Evolutionary conservation across 2,329 filamentous ascomycete genomes (phyloP).

Genomic region (Phyllosticta citriasiana): DNA sequence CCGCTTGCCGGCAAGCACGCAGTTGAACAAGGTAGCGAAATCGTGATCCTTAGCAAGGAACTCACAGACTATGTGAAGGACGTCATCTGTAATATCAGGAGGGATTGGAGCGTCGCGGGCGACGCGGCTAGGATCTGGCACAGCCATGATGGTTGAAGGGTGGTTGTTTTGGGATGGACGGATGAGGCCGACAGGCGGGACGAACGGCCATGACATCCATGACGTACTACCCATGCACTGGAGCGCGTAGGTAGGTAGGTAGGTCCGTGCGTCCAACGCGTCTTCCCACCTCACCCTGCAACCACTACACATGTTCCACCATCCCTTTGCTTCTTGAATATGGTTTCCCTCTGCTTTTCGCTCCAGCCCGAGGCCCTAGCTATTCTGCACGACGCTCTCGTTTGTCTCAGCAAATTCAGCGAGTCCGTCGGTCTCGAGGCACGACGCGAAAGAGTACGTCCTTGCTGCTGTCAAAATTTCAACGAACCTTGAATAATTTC

Average conservation of each 20-base stretch:
- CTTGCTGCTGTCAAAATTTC: constrained; percentile 4
- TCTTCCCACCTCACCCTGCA: neutral
- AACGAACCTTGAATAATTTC: constrained; percentile 12
- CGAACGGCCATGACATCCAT: constrained; percentile 1
- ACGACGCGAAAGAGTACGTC: constrained; percentile 52
- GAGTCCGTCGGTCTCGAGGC: constrained; percentile 70
- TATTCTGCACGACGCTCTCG: constrained; percentile 61
- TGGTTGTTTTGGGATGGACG: neutral
- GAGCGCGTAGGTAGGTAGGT: neutral
- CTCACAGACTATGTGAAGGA: constrained; percentile 51
- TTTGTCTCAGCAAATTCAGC: constrained; percentile 69
- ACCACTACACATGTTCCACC: neutral
- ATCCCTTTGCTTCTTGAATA: constrained; percentile 13
- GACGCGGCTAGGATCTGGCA: neutral
- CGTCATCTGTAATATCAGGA: constrained; percentile 43
- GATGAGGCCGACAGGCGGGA: neutral
- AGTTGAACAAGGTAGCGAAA: constrained; percentile 51
- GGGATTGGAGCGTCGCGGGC: neutral
- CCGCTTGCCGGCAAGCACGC: constrained; percentile 45
- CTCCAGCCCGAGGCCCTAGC: constrained; percentile 63
- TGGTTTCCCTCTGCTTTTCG: constrained; percentile 55
- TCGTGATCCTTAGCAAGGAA: constrained; percentile 47
- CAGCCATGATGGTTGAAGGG: constrained; percentile 12
- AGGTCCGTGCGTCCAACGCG: constrained; percentile 1
- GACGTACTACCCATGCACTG: neutral